Evolutionary conservation across 148 eudicot genomes (phyloP), one percentile per base, ranked within the genome.

Genomic region (Rhododendron kiyosumense): DNA sequence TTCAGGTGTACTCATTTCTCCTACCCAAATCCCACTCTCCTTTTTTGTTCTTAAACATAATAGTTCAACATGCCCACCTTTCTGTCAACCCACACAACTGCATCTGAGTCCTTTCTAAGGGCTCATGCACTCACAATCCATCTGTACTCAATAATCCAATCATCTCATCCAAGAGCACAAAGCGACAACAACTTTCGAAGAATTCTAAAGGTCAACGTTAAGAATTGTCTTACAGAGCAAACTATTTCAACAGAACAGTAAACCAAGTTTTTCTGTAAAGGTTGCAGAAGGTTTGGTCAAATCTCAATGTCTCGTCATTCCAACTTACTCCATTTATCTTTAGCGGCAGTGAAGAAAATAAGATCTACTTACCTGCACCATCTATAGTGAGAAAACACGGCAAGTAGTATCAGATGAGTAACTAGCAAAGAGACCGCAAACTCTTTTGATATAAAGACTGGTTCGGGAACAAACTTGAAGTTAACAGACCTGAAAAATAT

Each of bases 401-500:
- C 91, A 46, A 96, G 97, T 51, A 93, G 84, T 75, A 90, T 88
- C 14, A 96, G 95, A 89, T 96, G 99, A 84, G 91, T 85, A 82
- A 88, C 86, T 87, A 96, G 88, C 89, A 95, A 83, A 71, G 88
- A 88, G 86, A 95, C 65, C 0, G 98, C 99, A 88, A 96, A 94
- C 65, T 77, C 90, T 91, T 90, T 93, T 24, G 99, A 96, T 67
- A 96, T 92, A 87, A 96, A 96, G 67, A 94, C 81, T 51, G 86
- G 93, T 84, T 95, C 99, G n/a, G 99, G 97, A 71, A 96, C 94
- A 93, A 96, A 96, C 87, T 96, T 96, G 93, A 96, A 96, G 92
- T 96, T 96, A 81, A 96, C 98, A 87, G 99, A 96, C 99, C 99
- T 96, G 94, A 84, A 82, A 85, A 88, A 59, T 54, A 78, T 24